Evolutionary conservation across 345 rosid genomes (phyloP).

Genomic region (Moringa oleifera): DNA sequence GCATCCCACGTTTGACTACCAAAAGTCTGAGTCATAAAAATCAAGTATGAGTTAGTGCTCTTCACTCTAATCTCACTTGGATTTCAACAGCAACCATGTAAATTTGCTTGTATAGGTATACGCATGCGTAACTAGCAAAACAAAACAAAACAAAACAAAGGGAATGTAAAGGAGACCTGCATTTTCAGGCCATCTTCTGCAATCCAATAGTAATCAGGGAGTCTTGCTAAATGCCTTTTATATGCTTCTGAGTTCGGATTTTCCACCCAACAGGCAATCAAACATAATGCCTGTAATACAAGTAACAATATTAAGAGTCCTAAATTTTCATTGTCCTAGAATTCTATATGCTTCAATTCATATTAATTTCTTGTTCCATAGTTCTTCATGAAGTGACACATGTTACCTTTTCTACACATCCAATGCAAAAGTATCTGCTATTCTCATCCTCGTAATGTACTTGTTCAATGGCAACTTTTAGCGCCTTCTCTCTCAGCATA

Average conservation of each 20-base stretch:
- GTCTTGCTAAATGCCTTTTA: constrained; percentile 52
- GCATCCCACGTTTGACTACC: constrained; percentile 72
- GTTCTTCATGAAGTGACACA: too few species aligned
- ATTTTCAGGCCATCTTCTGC: too few species aligned
- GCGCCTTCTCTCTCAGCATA: constrained; percentile 50
- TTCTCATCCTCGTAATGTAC: constrained; percentile 63
- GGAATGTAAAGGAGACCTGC: too few species aligned
- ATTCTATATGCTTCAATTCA: too few species aligned
- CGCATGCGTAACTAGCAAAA: too few species aligned
- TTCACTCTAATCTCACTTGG: too few species aligned
- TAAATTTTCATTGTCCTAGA: background rate
- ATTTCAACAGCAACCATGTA: too few species aligned
- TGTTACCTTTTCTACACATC: constrained; percentile 63
- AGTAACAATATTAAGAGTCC: background rate
- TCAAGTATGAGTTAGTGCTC: too few species aligned
- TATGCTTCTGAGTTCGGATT: constrained; percentile 54
- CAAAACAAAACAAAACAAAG: too few species aligned
- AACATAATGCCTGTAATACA: constrained; percentile 30
- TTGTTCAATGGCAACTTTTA: constrained; percentile 37
- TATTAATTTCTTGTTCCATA: too few species aligned
- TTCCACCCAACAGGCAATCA: constrained; percentile 67
- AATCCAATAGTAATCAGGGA: constrained; percentile 65
- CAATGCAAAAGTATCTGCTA: constrained; percentile 50
- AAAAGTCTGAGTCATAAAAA: constrained; percentile 31
- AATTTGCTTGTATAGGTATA: too few species aligned